These are phyloP conservation scores for Heliamphora pulchella DNA, from an alignment of 179 eudicot genomes.

Conservation along the genomic window DNA sequence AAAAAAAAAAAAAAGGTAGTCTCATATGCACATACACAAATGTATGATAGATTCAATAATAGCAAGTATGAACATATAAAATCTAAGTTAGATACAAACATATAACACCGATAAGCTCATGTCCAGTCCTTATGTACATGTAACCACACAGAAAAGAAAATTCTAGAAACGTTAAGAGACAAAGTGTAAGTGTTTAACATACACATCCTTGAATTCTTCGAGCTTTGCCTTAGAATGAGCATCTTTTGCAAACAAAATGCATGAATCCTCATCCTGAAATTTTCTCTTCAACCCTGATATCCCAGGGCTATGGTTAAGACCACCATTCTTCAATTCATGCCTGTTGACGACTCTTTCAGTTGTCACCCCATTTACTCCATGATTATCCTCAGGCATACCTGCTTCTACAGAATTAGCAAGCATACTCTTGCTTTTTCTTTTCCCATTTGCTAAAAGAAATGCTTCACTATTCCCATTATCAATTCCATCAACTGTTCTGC, in stretches of 20 bases:
- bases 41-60: neutral
- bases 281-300: conserved; percentile 50
- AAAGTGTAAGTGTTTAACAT: conserved; percentile 24
- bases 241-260: conserved; percentile 53
- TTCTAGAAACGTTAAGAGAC: neutral
- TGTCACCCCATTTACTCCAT: conserved; percentile 17
- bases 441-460: conserved; percentile 34
- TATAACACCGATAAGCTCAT: neutral
- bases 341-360: conserved; percentile 19
- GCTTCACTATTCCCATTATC: conserved; percentile 17
- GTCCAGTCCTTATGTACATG: neutral
- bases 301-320: conserved; percentile 22
- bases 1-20: no score
- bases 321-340: conserved; percentile 31
- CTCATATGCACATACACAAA: no score
- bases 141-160: neutral
- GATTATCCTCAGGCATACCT: conserved; percentile 24
- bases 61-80: neutral
- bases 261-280: conserved; percentile 29
- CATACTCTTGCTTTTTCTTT: conserved; percentile 31
- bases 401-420: conserved; percentile 22
- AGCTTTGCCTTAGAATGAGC: conserved; percentile 37
- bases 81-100: neutral
- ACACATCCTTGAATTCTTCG: conserved; percentile 59
- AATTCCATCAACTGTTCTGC: conserved; percentile 24